A percentile compares a stretch with the other conserved stretches of the same genome.
phyloP scores from a whole-genome alignment of 2,329 filamentous ascomycete species.

The Epichloe glyceriae region DNA sequence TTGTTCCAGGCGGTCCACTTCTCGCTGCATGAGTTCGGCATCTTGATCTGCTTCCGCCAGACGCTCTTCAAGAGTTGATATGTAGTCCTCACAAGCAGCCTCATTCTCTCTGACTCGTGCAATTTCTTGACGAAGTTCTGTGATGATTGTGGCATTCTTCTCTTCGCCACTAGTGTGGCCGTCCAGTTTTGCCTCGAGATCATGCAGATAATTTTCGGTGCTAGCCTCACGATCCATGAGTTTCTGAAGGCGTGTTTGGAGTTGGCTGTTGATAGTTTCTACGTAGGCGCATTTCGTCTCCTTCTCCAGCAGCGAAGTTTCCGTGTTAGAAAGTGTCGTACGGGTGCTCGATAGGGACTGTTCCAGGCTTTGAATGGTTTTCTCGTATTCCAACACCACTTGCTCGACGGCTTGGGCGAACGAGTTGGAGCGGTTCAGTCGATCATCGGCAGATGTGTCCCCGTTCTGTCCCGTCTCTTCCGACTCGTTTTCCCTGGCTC shows the following conservation, averaged over 20 bases:
- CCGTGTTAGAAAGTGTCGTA: slow-evolving; percentile 67
- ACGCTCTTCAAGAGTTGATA: slow-evolving; percentile 88
- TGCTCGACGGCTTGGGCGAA: slow-evolving; percentile 94
- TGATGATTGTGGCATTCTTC: slow-evolving; percentile 73
- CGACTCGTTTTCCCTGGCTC: slow-evolving; percentile 59
- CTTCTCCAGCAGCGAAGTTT: slow-evolving; percentile 78
- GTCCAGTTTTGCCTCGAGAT: slow-evolving; percentile 81
- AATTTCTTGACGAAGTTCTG: slow-evolving; percentile 85
- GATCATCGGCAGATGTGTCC: slow-evolving; percentile 58
- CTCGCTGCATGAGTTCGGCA: slow-evolving; percentile 89
- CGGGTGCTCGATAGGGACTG: slow-evolving; percentile 83
- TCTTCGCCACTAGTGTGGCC: slow-evolving; percentile 86
- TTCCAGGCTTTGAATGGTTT: slow-evolving; percentile 90
- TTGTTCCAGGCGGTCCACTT: slow-evolving; percentile 86
- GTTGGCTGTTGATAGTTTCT: slow-evolving; percentile 81
- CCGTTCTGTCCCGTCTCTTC: slow-evolving; percentile 45
- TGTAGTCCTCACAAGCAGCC: slow-evolving; percentile 85
- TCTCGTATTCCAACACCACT: slow-evolving; percentile 94
- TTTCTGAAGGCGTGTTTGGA: slow-evolving; percentile 85
- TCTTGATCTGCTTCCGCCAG: slow-evolving; percentile 94
- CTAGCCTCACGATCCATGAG: slow-evolving; percentile 80
- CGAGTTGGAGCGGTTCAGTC: slow-evolving; percentile 85
- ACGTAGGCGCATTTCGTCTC: slow-evolving; percentile 89
- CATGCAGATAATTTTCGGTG: slow-evolving; percentile 86
- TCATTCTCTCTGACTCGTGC: slow-evolving; percentile 81